phyloP scores from a whole-genome alignment of 371 early-diverging fungal species.

The Mortierella sp. region DNA sequence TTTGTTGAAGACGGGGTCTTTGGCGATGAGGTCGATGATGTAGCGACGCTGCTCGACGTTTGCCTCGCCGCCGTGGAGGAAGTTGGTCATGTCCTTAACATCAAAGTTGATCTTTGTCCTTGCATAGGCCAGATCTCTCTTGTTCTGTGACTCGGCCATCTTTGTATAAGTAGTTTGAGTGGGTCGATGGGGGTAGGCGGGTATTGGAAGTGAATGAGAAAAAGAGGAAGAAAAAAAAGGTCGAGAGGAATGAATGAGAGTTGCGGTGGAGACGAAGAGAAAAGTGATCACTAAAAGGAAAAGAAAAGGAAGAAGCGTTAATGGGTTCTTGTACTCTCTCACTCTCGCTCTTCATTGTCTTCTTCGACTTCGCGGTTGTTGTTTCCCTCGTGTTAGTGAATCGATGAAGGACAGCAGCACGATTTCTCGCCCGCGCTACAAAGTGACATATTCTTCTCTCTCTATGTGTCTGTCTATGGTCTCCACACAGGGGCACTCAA shows the following conservation, averaged over 20 bases:
- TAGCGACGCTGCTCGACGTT: slow-evolving; percentile 56
- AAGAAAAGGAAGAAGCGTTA: neutral
- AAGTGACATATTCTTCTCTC: slow-evolving; percentile 2
- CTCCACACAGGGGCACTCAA: slow-evolving; percentile 1
- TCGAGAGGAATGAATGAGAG: neutral
- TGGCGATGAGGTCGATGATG: slow-evolving; percentile 45
- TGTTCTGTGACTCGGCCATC: slow-evolving; percentile 38
- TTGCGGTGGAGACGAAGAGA: neutral
- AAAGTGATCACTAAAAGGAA: neutral
- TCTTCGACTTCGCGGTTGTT: neutral
- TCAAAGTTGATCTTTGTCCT: slow-evolving; percentile 41
- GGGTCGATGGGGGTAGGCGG: neutral
- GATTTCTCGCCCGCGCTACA: neutral
- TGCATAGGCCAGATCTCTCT: slow-evolving; percentile 31
- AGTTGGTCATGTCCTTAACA: slow-evolving; percentile 45
- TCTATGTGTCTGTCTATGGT: neutral
- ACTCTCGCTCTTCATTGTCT: neutral
- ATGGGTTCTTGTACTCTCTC: slow-evolving; percentile 3
- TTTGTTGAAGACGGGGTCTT: slow-evolving; percentile 51
- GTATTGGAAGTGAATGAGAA: neutral
- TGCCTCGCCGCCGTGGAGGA: slow-evolving; percentile 34
- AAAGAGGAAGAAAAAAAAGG: neutral
- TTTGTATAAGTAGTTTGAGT: neutral
- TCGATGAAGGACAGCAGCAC: neutral
- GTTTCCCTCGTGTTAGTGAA: slow-evolving; percentile 10